Percentiles rank a stretch among this genome's conserved stretches.
Evolutionary conservation across 2,329 filamentous ascomycete species (phyloP).

Genomic region (Botrytis galanthina): DNA sequence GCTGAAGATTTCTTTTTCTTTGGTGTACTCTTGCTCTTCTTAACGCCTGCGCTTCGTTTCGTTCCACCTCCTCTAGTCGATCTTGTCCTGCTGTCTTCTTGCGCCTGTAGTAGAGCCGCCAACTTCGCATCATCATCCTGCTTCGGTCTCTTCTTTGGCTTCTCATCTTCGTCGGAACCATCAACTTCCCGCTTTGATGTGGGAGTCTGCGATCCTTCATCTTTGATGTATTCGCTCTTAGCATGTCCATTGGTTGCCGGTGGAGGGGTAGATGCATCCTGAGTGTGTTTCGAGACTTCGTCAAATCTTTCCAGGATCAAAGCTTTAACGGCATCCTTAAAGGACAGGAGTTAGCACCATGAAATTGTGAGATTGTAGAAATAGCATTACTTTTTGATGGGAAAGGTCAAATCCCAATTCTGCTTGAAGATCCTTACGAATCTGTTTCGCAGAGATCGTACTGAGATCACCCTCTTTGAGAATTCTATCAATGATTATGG

Average conservation of each 20-base stretch:
- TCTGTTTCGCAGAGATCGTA: conserved; percentile 42
- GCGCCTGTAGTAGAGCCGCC: conserved; percentile 84
- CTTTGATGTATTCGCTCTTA: conserved; percentile 22
- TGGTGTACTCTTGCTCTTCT: conserved; percentile 62
- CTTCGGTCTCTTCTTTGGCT: conserved; percentile 53
- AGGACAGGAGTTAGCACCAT: conserved; percentile 18
- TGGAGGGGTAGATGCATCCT: conserved; percentile 16
- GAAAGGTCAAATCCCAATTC: conserved; percentile 39
- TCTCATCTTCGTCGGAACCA: conserved; percentile 28
- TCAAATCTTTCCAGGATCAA: conserved; percentile 58
- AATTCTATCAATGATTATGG: conserved; percentile 42
- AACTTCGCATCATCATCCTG: conserved; percentile 82
- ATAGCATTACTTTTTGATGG: conserved; percentile 40
- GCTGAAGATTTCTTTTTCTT: conserved; percentile 72
- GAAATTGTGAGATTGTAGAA: neutral
- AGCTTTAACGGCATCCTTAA: conserved; percentile 49
- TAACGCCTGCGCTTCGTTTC: conserved; percentile 50
- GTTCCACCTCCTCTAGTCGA: conserved; percentile 71
- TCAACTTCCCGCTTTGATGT: conserved; percentile 14
- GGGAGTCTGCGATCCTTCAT: conserved; percentile 22
- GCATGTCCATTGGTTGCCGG: conserved; percentile 17
- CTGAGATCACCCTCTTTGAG: conserved; percentile 39
- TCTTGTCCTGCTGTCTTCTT: conserved; percentile 73
- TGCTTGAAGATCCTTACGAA: conserved; percentile 39
- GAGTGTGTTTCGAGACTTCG: conserved; percentile 37